Percentiles rank a stretch among this genome's conserved stretches.
Conservation (phyloP, 768 basidiomycete genomes). For the Hypsizygus marmoreus region DNA sequence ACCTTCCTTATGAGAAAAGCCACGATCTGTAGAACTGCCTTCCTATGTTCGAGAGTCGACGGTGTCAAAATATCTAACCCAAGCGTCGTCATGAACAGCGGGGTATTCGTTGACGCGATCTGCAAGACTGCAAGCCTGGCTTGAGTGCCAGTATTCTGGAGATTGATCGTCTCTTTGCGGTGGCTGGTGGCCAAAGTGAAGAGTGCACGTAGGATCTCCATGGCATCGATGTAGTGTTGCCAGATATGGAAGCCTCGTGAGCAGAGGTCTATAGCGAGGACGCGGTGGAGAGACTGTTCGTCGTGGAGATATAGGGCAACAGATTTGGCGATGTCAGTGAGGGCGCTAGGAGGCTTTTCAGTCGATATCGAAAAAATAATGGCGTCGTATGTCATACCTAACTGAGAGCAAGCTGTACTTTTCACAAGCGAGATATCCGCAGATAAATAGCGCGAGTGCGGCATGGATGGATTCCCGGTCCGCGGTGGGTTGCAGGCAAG, state of each 20-base stretch:
- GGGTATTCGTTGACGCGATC: slow-evolving; percentile 81
- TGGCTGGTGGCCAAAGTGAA: slow-evolving; percentile 77
- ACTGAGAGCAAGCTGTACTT: slow-evolving; percentile 76
- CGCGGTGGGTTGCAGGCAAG: slow-evolving; percentile 59
- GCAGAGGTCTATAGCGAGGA: slow-evolving; percentile 86
- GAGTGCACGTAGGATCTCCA: slow-evolving; percentile 82
- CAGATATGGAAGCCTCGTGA: slow-evolving; percentile 91
- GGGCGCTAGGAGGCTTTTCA: slow-evolving; percentile 46
- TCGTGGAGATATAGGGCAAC: slow-evolving; percentile 78
- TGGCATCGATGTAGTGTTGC: slow-evolving; percentile 92
- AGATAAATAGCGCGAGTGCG: slow-evolving; percentile 75
- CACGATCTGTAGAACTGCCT: slow-evolving; percentile 88
- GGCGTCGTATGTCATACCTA: slow-evolving; percentile 44
- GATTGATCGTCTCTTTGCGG: slow-evolving; percentile 66
- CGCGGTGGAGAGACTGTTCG: slow-evolving; percentile 62
- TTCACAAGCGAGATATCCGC: slow-evolving; percentile 81
- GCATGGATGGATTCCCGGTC: slow-evolving; percentile 59
- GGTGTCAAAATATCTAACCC: slow-evolving; percentile 87
- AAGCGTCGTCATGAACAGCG: slow-evolving; percentile 92
- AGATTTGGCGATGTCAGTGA: slow-evolving; percentile 86
- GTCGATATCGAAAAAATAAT: background rate
- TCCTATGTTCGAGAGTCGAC: slow-evolving; percentile 72
- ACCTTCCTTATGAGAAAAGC: slow-evolving; percentile 94
- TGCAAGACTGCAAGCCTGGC: slow-evolving; percentile 84
- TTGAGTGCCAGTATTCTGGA: slow-evolving; percentile 72